Base-by-base conservation (phyloP, 805 yeast genomes). In the Debaryomyces maramus region DNA sequence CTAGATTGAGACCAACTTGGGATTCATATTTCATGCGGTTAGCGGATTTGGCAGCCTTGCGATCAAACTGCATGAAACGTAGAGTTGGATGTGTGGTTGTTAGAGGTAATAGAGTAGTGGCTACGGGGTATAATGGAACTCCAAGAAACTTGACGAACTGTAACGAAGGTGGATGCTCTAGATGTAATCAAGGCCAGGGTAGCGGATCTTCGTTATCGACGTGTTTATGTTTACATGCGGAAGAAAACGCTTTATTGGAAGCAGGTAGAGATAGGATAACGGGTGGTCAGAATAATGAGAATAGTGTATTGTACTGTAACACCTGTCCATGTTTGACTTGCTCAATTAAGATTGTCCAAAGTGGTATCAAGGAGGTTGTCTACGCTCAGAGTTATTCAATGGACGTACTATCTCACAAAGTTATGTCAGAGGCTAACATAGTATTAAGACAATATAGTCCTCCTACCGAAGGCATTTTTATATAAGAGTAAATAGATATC, bases 271-370 rank as follows among this genome's bases (percentile, higher is more conserved):
- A 86, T 48, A 69, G 98, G 40, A 76, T 88, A 8, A 47, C 56
- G 13, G 61, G 63, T 6, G 86, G 86, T 0, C 17, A 23, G 11
- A 11, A 6, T 3, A n/a, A 18, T 7, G 63, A 63, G 8, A 55
- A 51, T 15, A 81, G 87, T 6, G 81, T 80, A 0, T 63, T 89
- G 41, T 93, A 93, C 59, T 93, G 99, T 65, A 93, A 93, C 60
- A 93, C 99, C 0, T 87, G 99, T 55, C 99, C 99, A 0, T 93
- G 99, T 58, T 69, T 93, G 43, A 93, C 99, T 0, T 93, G 99
- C 58, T 82, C 96, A 4, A 88, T 93, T 29, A 93, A 93, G 64
- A 91, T 93, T 38, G 96, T 89, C 6, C 99, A 93, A 63, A 73
- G 85, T 48, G 99, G 99, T 1, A 82, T 93, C 32, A 73, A 69